Percentiles rank a stretch among this genome's conserved stretches.
phyloP scores from a whole-genome alignment of 2,329 filamentous ascomycete genomes.

The Colletotrichum magnum region DNA sequence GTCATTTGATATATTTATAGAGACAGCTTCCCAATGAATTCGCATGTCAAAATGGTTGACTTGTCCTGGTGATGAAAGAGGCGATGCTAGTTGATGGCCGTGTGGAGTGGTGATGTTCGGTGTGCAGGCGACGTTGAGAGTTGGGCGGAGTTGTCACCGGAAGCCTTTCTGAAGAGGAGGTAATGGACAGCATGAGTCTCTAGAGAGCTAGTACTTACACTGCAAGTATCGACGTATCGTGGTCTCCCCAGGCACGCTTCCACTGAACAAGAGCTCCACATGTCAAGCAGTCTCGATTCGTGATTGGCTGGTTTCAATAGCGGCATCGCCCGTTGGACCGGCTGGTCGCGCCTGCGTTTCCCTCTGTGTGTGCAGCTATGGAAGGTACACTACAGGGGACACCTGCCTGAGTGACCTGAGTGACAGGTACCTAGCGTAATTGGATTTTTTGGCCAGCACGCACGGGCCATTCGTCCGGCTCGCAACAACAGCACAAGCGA shows the following conservation, averaged over 20 bases:
- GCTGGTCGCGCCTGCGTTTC: slow-evolving; percentile 13
- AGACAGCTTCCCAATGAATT: slow-evolving; percentile 29
- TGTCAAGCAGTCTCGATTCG: not conserved
- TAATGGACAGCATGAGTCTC: too few relatives aligned
- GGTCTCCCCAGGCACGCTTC: not conserved
- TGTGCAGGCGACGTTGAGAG: too few relatives aligned
- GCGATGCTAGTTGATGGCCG: too few relatives aligned
- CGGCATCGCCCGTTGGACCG: slow-evolving; percentile 30
- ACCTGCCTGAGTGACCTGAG: slow-evolving; percentile 7
- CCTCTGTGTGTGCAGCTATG: slow-evolving; percentile 5
- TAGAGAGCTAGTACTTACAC: too few relatives aligned
- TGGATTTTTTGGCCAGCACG: not conserved
- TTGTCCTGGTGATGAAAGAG: not conserved
- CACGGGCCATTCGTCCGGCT: slow-evolving; percentile 40
- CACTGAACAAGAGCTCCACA: not conserved
- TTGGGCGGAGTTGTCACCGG: too few relatives aligned
- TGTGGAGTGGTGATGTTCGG: too few relatives aligned
- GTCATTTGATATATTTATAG: slow-evolving; percentile 28
- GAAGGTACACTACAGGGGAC: not conserved
- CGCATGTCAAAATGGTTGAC: not conserved
- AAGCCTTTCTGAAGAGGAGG: too few relatives aligned
- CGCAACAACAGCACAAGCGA: slow-evolving; percentile 51
- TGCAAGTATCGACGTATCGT: too few relatives aligned
- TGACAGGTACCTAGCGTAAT: too few relatives aligned
- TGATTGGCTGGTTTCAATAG: slow-evolving; percentile 23